A percentile compares a stretch with the other conserved stretches of the same genome.
phyloP scores from a whole-genome alignment of 108 stramenopile species.

The Stephanodiscus minutulus region DNA sequence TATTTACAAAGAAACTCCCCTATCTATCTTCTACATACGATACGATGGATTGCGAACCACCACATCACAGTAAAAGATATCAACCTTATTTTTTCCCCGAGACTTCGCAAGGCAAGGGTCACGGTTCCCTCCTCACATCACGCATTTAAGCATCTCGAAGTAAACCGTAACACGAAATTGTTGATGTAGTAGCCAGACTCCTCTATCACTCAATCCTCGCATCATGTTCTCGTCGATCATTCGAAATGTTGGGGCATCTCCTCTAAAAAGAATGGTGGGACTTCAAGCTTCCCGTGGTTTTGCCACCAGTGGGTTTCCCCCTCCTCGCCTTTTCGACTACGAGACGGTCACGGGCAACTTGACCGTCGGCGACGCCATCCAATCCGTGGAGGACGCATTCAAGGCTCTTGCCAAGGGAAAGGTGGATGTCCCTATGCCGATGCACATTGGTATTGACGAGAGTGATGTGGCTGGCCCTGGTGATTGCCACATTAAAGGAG shows the following conservation, averaged over 20 bases:
- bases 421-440: constrained; percentile 96
- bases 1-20: too few species aligned
- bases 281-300: constrained; percentile 37
- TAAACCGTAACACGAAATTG: too few species aligned
- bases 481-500: constrained; percentile 92
- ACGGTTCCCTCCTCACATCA: too few species aligned
- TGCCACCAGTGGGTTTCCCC: constrained; percentile 60
- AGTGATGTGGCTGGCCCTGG: constrained; percentile 85
- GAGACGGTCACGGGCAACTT: constrained; percentile 80
- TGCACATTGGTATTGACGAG: constrained; percentile 95
- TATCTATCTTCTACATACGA: too few species aligned
- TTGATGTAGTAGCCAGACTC: too few species aligned
- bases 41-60: too few species aligned
- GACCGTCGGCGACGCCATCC: constrained; percentile 82
- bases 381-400: constrained; percentile 88
- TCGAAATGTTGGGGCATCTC: constrained; percentile 14
- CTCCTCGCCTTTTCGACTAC: constrained; percentile 84
- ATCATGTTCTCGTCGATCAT: constrained; percentile 38
- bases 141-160: too few species aligned
- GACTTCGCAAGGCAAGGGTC: too few species aligned
- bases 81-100: too few species aligned
- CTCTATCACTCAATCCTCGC: neutral
- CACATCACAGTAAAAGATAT: too few species aligned
- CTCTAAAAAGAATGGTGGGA: neutral
- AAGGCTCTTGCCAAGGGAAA: constrained; percentile 83